These are phyloP conservation scores for Pseudozyma flocculosa DNA, from an alignment of 1,284 basidiomycete genomes.

Conservation along the genomic window DNA sequence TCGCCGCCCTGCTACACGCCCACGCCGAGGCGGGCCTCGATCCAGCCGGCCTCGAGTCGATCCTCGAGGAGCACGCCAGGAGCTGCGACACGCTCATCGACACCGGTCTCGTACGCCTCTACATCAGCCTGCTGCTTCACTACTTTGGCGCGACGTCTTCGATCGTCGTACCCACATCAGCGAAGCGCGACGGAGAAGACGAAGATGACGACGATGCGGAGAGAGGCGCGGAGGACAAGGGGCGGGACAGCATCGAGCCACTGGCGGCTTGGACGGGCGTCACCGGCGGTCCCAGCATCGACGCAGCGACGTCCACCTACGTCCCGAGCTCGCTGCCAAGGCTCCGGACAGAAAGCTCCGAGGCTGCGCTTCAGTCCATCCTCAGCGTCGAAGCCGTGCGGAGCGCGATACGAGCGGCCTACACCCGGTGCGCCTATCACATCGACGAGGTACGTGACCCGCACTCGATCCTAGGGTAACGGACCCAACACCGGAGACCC, in stretches of 20 bases:
- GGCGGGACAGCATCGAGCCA: too few species aligned
- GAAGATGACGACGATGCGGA: neutral
- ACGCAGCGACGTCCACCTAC: constrained; percentile 6
- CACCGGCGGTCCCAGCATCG: constrained; percentile 18
- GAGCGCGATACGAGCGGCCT: constrained; percentile 24
- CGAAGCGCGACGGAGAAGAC: constrained; percentile 1
- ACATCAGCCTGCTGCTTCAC: constrained; percentile 17
- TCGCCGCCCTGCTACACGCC: neutral
- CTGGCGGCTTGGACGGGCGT: constrained; percentile 23
- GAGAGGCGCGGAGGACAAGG: too few species aligned
- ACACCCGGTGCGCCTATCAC: constrained; percentile 27
- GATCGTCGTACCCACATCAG: neutral
- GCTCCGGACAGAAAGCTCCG: neutral
- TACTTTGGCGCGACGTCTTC: constrained; percentile 3
- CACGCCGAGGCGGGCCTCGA: neutral
- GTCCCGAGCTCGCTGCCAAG: constrained; percentile 10
- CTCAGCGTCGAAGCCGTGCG: constrained; percentile 15
- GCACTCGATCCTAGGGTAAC: neutral
- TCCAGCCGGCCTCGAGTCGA: neutral
- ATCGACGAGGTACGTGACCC: neutral
- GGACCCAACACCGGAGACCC: too few species aligned
- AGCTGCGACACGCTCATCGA: constrained; percentile 11
- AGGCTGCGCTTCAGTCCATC: too few species aligned
- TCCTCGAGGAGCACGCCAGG: constrained; percentile 31
- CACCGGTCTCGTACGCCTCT: constrained; percentile 19